phyloP scores from a whole-genome alignment of 305 asterid species.

The Ilex paraguariensis region DNA sequence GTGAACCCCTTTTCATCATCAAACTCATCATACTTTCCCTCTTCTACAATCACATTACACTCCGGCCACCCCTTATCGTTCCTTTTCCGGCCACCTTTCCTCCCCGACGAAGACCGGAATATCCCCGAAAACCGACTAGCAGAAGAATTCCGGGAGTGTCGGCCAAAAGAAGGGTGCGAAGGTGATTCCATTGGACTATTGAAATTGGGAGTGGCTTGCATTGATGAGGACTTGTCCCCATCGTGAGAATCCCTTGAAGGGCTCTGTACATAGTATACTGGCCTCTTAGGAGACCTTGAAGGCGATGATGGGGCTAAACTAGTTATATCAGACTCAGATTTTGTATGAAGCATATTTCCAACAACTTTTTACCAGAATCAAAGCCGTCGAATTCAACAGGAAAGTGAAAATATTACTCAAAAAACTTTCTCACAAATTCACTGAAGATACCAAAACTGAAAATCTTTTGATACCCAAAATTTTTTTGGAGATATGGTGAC shows the following conservation, averaged over 20 bases:
- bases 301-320: constrained; percentile 96
- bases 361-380: background rate
- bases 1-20: constrained; percentile 56
- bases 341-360: constrained; percentile 58
- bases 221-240: constrained; percentile 76
- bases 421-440: background rate
- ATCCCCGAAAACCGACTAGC: constrained; percentile 91
- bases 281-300: constrained; percentile 87
- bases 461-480: background rate
- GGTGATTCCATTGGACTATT: constrained; percentile 94
- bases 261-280: constrained; percentile 87
- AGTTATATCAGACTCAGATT: constrained; percentile 88
- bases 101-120: constrained; percentile 79
- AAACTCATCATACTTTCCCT: constrained; percentile 73
- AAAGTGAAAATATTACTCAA: background rate
- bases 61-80: constrained; percentile 98
- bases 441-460: background rate
- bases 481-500: background rate
- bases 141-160: constrained; percentile 93
- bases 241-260: constrained; percentile 95
- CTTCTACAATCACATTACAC: constrained; percentile 82
- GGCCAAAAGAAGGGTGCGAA: constrained; percentile 88
- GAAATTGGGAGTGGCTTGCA: constrained; percentile 90
- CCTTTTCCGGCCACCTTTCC: constrained; percentile 57
- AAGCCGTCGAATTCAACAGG: background rate